Evolutionary conservation across 192 early-diverging fungal genomes (phyloP), one percentile per base, ranked within the genome.

Genomic region (Funneliformis geosporum): DNA sequence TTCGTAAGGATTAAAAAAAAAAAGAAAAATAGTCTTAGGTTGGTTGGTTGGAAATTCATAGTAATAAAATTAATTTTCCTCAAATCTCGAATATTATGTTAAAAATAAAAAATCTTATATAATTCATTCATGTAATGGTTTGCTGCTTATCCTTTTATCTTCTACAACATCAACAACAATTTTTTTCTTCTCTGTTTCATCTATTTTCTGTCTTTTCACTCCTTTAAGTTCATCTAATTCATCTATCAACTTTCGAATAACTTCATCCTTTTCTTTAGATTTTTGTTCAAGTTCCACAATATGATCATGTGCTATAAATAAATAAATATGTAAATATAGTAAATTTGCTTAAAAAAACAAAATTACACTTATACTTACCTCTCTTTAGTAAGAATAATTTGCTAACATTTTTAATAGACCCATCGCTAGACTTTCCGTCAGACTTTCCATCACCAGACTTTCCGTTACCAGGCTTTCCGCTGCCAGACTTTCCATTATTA

Each of bases 211-310:
- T 8, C 40, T 62, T 62, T 76, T 76, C 43, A 27, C 2, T 42
- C 28, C n/a, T 28, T 47, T 76, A 62, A 62, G 40, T 12, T 62
- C 60, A 46, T 78, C 64, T 12, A 78, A 2, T 78, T 78, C 76
- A 40, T 67, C 23, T 4, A 11, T 42, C 12, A 78, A 44, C 23
- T 78, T 64, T 44, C 33, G 23, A n/a, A 78, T 78, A 27, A 67
- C 23, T 25, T 50, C 43, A 39, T 78, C 76, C 38, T 78, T 78
- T 23, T 67, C 76, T 46, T 47, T 50, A 18, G 28, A 33, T 23
- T 78, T n/a, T n/a, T 46, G 21, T 27, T 78, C 42, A 67, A 78
- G 76, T 25, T 78, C 76, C 23, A 78, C 76, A 46, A 78, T 78
- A 67, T 78, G 43, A 46, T 78, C 76, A 47, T 78, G 76, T 28